phyloP scores from a whole-genome alignment of 1,139 yeast species.

The Suhomyces chickasaworum region DNA sequence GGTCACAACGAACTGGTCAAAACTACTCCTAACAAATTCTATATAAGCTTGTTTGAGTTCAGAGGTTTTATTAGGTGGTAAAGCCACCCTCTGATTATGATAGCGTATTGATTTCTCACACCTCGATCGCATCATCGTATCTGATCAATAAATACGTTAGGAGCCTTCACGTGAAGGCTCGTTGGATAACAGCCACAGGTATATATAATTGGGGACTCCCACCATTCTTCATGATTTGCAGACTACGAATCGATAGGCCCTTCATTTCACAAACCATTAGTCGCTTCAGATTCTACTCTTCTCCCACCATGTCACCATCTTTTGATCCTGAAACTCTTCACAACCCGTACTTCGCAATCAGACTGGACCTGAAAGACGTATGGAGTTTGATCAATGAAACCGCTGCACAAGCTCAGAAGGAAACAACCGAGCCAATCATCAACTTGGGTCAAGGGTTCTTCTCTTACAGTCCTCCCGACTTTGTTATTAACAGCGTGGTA shows the following conservation, averaged over 20 bases:
- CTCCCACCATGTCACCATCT: not conserved
- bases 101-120: not conserved
- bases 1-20: too few species aligned
- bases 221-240: not conserved
- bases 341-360: constrained; percentile 61
- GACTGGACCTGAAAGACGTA: constrained; percentile 74
- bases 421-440: constrained; percentile 69
- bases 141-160: not conserved
- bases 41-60: too few species aligned
- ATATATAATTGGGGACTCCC: not conserved
- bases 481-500: constrained; percentile 83
- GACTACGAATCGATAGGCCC: not conserved
- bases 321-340: constrained; percentile 33
- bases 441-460: constrained; percentile 97
- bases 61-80: too few species aligned
- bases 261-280: not conserved
- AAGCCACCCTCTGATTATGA: not conserved
- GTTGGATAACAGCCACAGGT: constrained; percentile 9
- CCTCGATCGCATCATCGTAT: not conserved
- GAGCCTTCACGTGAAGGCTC: constrained; percentile 7
- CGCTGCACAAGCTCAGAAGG: constrained; percentile 75
- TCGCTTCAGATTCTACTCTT: not conserved
- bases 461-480: constrained; percentile 90
- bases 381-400: constrained; percentile 96
- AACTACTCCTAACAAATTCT: too few species aligned